Conservation (phyloP, 768 basidiomycete species). For the Russula sp. region DNA sequence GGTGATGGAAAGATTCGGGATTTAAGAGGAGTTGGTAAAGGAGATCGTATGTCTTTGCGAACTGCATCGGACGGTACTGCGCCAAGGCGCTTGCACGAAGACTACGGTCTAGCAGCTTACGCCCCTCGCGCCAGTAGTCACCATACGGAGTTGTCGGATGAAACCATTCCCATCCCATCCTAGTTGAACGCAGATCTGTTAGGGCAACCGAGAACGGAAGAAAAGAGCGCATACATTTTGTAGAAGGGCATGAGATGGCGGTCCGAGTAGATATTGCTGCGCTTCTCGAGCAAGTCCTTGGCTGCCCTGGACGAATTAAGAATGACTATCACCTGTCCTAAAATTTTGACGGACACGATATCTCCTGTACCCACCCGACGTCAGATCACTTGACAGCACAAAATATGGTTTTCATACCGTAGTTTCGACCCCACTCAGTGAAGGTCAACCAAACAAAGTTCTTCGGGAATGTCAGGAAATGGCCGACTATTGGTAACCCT, state of each 20-base stretch:
- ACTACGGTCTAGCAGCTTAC: slow-evolving; percentile 6
- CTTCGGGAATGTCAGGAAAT: slow-evolving; percentile 7
- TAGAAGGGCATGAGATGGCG: slow-evolving; percentile 13
- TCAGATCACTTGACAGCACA: neutral
- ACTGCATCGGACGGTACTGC: slow-evolving; percentile 12
- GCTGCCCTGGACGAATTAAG: slow-evolving; percentile 39
- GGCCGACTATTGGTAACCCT: slow-evolving; percentile 1
- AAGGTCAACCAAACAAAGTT: slow-evolving; percentile 8
- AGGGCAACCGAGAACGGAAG: neutral
- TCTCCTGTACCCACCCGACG: slow-evolving; percentile 15
- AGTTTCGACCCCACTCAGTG: slow-evolving; percentile 3
- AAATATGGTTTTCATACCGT: neutral
- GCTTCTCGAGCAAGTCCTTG: slow-evolving; percentile 40
- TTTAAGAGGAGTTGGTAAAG: neutral
- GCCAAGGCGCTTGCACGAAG: neutral
- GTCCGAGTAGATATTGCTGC: slow-evolving; percentile 43
- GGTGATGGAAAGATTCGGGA: neutral
- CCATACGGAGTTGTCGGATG: slow-evolving; percentile 6
- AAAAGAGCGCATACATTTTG: neutral
- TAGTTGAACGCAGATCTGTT: neutral
- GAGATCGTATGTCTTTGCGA: slow-evolving; percentile 2
- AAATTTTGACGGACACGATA: slow-evolving; percentile 40
- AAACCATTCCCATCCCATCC: slow-evolving; percentile 13
- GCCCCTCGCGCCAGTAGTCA: slow-evolving; percentile 4
- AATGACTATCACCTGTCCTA: slow-evolving; percentile 38